Percentiles rank a stretch among this genome's conserved stretches.
phyloP scores from a whole-genome alignment of 1,284 basidiomycete species.

The Malassezia brasiliensis region DNA sequence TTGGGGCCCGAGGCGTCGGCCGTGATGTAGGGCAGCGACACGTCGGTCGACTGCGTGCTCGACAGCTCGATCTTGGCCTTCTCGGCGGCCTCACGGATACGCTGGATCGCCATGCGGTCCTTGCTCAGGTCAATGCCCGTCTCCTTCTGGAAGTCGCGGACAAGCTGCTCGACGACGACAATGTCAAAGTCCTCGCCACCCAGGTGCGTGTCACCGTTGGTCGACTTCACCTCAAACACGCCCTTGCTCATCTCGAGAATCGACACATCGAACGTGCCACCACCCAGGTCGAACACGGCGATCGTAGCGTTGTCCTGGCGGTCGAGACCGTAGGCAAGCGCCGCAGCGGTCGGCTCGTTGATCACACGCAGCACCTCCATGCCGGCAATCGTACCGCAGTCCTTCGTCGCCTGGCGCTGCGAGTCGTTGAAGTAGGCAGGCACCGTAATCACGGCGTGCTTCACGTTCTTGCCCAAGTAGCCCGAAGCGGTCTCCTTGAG shows the following conservation, averaged over 20 bases:
- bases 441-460: slow-evolving; percentile 83
- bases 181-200: slow-evolving; percentile 98
- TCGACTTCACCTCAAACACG: slow-evolving; percentile 98
- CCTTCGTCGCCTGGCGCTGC: slow-evolving; percentile 94
- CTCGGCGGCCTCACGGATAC: slow-evolving; percentile 95
- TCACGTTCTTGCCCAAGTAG: slow-evolving; percentile 83
- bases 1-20: slow-evolving; percentile 87
- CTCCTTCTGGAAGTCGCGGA: slow-evolving; percentile 91
- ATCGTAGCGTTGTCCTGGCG: slow-evolving; percentile 52
- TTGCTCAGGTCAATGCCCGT: slow-evolving; percentile 67
- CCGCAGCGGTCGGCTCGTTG: slow-evolving; percentile 96
- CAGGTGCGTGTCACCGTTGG: slow-evolving; percentile 96
- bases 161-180: slow-evolving; percentile 72
- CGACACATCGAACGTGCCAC: slow-evolving; percentile 94
- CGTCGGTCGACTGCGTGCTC: slow-evolving; percentile 82
- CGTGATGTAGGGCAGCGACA: slow-evolving; percentile 90
- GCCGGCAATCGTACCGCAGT: slow-evolving; percentile 92
- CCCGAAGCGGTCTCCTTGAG: slow-evolving; percentile 92
- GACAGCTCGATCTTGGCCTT: slow-evolving; percentile 98
- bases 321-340: slow-evolving; percentile 70
- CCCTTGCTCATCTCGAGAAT: slow-evolving; percentile 98
- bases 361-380: slow-evolving; percentile 95
- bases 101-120: slow-evolving; percentile 96
- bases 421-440: slow-evolving; percentile 99
- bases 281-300: slow-evolving; percentile 91